Percentiles rank a stretch among this genome's conserved stretches.
These are phyloP conservation scores for Leccinum pseudoinsigne DNA, from an alignment of 1,284 basidiomycete genomes.

Conservation along the genomic window DNA sequence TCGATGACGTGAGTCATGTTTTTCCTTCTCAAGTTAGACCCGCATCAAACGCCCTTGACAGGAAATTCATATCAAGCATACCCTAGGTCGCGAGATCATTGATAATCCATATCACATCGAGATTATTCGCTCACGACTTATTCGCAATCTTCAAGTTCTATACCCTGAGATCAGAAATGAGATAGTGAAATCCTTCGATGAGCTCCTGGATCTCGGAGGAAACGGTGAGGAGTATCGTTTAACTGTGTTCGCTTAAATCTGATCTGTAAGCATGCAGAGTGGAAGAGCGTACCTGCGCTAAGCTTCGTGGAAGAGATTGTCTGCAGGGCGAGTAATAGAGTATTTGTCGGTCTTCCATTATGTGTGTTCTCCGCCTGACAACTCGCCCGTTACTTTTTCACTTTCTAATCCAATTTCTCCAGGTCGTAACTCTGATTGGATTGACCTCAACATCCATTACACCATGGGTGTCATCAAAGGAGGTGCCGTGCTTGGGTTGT, in stretches of 20 bases:
- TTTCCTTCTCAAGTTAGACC: background rate
- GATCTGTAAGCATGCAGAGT: conserved; percentile 24
- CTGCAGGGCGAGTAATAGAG: conserved; percentile 36
- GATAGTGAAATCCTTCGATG: conserved; percentile 30
- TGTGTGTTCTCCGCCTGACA: conserved; percentile 29
- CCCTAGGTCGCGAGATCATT: conserved; percentile 26
- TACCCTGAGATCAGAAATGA: conserved; percentile 36
- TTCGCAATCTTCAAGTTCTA: conserved; percentile 29
- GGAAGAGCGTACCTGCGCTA: conserved; percentile 28
- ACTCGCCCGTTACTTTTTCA: background rate
- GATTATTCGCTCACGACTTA: conserved; percentile 29
- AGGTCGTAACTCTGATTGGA: conserved; percentile 44
- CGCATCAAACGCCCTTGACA: background rate
- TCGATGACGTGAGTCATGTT: conserved; percentile 32
- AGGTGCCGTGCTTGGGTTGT: conserved; percentile 30
- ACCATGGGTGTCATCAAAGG: conserved; percentile 33
- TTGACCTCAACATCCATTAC: conserved; percentile 36
- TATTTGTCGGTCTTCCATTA: conserved; percentile 42
- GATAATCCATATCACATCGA: conserved; percentile 31
- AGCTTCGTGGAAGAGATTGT: conserved; percentile 26
- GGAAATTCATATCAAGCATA: conserved; percentile 28
- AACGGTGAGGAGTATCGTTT: conserved; percentile 13
- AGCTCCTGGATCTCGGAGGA: conserved; percentile 19
- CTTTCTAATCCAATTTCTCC: background rate
- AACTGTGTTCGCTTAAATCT: background rate